phyloP scores from a whole-genome alignment of 2,329 filamentous ascomycete genomes.

The Beauveria varroae region DNA sequence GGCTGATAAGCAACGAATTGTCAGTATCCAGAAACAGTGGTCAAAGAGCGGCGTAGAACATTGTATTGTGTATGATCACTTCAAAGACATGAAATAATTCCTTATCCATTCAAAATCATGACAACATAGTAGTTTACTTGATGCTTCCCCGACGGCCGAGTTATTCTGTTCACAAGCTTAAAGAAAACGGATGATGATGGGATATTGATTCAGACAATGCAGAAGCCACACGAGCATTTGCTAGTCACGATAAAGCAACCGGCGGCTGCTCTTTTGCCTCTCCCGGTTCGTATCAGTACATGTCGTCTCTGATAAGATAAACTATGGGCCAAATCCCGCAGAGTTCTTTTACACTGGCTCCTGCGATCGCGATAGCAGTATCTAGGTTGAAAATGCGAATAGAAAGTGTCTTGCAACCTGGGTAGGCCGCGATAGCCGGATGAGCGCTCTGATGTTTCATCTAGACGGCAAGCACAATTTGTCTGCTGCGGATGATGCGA shows the following conservation, averaged over 20 bases:
- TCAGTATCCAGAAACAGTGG: no score
- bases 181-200: not conserved
- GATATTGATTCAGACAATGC: not conserved
- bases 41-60: no score
- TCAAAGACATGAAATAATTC: no score
- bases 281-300: not conserved
- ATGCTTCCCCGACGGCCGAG: not conserved
- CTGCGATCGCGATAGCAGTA: no score
- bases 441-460: not conserved
- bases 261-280: not conserved
- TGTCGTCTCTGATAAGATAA: not conserved
- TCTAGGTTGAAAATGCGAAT: not conserved
- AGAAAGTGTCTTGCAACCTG: not conserved
- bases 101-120: no score
- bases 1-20: no score
- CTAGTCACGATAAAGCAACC: not conserved
- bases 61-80: no score
- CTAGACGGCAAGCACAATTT: not conserved
- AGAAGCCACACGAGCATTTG: not conserved
- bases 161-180: not conserved
- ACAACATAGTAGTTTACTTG: no score
- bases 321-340: not conserved
- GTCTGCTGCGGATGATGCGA: not conserved
- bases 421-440: not conserved
- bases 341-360: not conserved